Evolutionary conservation across 371 early-diverging fungal species (phyloP), one percentile per base, ranked within the genome.

Genomic region (Syncephalastrum sp.): DNA sequence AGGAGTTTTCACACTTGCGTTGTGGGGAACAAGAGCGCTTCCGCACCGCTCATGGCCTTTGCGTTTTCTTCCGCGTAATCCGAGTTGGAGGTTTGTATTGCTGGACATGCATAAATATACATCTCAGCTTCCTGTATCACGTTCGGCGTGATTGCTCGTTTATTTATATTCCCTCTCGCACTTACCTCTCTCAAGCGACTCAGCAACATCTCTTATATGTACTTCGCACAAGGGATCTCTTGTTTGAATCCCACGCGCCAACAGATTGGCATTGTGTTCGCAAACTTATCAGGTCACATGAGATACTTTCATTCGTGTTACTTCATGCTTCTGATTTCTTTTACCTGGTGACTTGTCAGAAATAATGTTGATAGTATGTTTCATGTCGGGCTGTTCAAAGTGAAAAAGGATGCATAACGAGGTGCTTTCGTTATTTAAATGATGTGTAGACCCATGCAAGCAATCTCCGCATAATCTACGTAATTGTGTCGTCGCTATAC

Each of bases 291-390:
- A 21, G 14, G 16, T 41, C 29, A 54, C 42, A 44, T 27, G 19
- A 54, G 17, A 21, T 12, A 10, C 10, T 10, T 33, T 33, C 10
- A 33, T 33, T 33, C 38, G 38, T 33, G 38, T 2, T 33, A 33
- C 38, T 33, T 33, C 8, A 33, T 33, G 38, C 38, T 33, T 33
- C 0, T 33, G 10, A 10, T 15, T 21, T 43, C 5, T 13, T 23
- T 57, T 13, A 53, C 59, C 52, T 44, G 16, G 47, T 8, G 63
- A 63, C 10, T 60, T 67, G 45, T 67, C 68, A 42, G 68, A 57
- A 41, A 63, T 63, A 41, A 67, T 57, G 38, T 67, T 42, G 23
- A 67, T 56, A 33, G 38, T 33, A 33, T 33, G 38, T 33, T 33
- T 33, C 38, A 33, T 33, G 8, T 10, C 8, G 38, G 38, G 12